These are phyloP conservation scores for Trichoderma sp. DNA, from an alignment of 2,329 filamentous ascomycete species.

Conservation along the genomic window DNA sequence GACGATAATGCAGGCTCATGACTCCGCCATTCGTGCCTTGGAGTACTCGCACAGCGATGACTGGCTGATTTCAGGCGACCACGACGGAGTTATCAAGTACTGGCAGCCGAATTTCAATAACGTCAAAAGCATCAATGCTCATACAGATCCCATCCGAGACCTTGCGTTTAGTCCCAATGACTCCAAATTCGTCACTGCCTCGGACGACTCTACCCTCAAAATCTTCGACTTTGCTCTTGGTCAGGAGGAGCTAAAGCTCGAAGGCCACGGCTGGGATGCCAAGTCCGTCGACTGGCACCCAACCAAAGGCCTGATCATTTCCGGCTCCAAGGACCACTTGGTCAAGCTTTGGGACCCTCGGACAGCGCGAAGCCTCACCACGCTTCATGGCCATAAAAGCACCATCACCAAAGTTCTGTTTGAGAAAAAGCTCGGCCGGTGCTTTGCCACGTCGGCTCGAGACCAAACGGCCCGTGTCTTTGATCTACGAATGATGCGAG, in stretches of 20 bases:
- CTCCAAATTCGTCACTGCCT: slow-evolving; percentile 92
- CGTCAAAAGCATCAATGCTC: slow-evolving; percentile 88
- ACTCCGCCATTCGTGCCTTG: slow-evolving; percentile 77
- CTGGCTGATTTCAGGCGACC: slow-evolving; percentile 93
- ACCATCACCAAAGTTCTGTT: slow-evolving; percentile 92
- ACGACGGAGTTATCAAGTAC: slow-evolving; percentile 94
- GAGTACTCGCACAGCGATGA: slow-evolving; percentile 94
- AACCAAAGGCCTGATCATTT: slow-evolving; percentile 87
- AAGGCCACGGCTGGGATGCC: slow-evolving; percentile 96
- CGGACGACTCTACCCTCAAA: slow-evolving; percentile 88
- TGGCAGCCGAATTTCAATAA: slow-evolving; percentile 99
- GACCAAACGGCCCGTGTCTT: slow-evolving; percentile 93
- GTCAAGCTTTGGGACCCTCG: slow-evolving; percentile 99
- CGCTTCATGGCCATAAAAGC: slow-evolving; percentile 94
- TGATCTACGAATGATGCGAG: slow-evolving; percentile 96
- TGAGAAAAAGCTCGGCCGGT: slow-evolving; percentile 77
- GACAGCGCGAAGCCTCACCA: slow-evolving; percentile 83
- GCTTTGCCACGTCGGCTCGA: slow-evolving; percentile 87
- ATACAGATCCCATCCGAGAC: slow-evolving; percentile 85
- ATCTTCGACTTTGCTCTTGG: slow-evolving; percentile 95
- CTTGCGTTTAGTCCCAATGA: slow-evolving; percentile 92
- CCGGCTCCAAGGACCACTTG: slow-evolving; percentile 94
- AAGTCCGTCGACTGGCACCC: slow-evolving; percentile 98
- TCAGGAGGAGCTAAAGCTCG: slow-evolving; percentile 75
- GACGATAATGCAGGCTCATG: slow-evolving; percentile 97